Evolutionary conservation across 768 basidiomycete genomes (phyloP), one percentile per base, ranked within the genome.

Genomic region (Vararia minispora): DNA sequence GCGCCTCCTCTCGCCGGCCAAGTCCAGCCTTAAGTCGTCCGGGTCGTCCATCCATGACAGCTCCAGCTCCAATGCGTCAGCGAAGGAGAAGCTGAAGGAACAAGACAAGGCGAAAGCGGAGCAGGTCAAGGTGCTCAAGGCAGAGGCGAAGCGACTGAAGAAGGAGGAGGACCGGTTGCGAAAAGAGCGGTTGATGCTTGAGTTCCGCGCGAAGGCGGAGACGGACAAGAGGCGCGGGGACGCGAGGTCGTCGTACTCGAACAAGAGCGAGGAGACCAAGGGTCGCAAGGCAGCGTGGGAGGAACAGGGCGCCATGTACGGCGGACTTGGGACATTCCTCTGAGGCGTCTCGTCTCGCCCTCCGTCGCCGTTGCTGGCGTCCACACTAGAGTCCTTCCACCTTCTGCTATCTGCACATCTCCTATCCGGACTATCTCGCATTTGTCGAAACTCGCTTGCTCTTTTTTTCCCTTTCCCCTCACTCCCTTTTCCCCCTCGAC

Each of bases 81-180:
- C 12, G 24, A 37, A 26, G 20, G 22, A 21, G 38, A 31, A 33
- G 17, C 17, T 16, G n/a, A 33, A 22, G 31, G n/a, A 23, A 11
- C 6, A 6, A 29, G 33, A n/a, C 27, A 2, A 26, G 21, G 26
- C n/a, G 12, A n/a, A 17, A 5, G 14, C 33, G 22, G 35, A 43
- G 27, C 28, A 42, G 33, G n/a, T 24, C 33, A 46, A 44, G 39
- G 20, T 16, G 33, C 29, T 41, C 31, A 51, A 49, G 41, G 51
- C 53, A 29, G 71, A 70, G 41, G 55, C 59, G 46, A 72, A 66
- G 53, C 52, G 48, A 45, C 56, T 56, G 39, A 71, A 62, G 53
- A 63, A 64, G 49, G 62, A 64, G 8, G 58, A 63, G 36, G 53
- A 60, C 33, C 58, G 60, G 24, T 59, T 59, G 38, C 61, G 54